These are phyloP conservation scores for Arachnomyces sp. DNA, from an alignment of 2,329 filamentous ascomycete genomes.

Conservation along the genomic window DNA sequence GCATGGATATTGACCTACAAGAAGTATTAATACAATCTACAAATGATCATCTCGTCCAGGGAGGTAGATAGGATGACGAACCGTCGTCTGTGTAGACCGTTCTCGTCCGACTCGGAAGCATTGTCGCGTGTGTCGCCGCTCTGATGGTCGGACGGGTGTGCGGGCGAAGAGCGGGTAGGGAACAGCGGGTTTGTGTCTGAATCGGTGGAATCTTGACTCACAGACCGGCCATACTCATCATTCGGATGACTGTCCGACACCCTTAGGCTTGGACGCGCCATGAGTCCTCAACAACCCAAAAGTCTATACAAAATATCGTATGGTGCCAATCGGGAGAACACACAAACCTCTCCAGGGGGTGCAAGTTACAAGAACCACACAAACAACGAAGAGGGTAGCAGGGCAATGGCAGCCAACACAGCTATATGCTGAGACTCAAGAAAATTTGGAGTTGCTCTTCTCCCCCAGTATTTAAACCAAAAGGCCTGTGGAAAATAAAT, in stretches of 20 bases:
- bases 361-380: too few relatives aligned
- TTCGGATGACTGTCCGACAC: background rate
- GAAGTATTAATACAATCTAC: background rate
- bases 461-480: too few relatives aligned
- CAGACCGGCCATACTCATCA: conserved; percentile 7
- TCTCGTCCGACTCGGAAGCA: conserved; percentile 8
- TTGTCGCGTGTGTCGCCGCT: background rate
- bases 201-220: conserved; percentile 9
- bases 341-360: too few relatives aligned
- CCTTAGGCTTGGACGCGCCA: too few relatives aligned
- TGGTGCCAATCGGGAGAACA: too few relatives aligned
- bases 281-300: background rate
- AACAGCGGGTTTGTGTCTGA: conserved; percentile 8
- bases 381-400: too few relatives aligned
- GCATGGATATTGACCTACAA: conserved; percentile 35
- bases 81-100: conserved; percentile 17
- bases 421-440: too few relatives aligned
- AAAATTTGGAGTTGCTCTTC: too few relatives aligned
- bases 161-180: conserved; percentile 4
- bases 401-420: too few relatives aligned
- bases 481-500: too few relatives aligned
- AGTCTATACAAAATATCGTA: background rate
- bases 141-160: too few relatives aligned
- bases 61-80: conserved; percentile 3
- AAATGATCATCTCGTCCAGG: background rate